Percentiles rank a stretch among this genome's conserved stretches.
phyloP scores from a whole-genome alignment of 129 eudicot genomes.

The Flaveria bidentis region DNA sequence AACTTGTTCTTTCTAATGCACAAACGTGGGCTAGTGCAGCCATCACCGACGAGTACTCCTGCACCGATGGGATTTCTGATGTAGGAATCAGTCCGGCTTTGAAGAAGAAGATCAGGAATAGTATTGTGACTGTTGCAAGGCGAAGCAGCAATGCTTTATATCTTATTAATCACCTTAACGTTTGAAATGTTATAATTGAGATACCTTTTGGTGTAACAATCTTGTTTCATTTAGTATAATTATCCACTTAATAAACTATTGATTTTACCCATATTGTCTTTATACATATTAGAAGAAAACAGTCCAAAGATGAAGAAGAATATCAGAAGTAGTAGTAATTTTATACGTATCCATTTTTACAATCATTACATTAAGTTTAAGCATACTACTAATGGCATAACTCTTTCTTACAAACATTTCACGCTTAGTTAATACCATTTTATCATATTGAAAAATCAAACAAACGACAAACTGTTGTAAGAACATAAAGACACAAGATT shows the following conservation, averaged over 20 bases:
- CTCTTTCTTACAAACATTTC: too few species aligned
- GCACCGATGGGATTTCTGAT: constrained; percentile 52
- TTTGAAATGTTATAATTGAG: constrained; percentile 10
- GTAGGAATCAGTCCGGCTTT: constrained; percentile 33
- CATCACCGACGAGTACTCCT: constrained; percentile 63
- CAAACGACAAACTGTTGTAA: too few species aligned
- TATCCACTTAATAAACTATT: not conserved
- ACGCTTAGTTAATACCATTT: too few species aligned
- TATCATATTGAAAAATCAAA: too few species aligned
- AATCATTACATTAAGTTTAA: too few species aligned
- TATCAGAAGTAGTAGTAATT: too few species aligned
- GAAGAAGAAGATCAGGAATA: constrained; percentile 46
- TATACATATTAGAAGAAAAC: too few species aligned
- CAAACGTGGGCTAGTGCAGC: constrained; percentile 82
- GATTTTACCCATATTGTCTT: not conserved
- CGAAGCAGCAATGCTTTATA: constrained; percentile 11
- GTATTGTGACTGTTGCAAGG: constrained; percentile 38
- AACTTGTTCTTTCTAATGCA: constrained; percentile 52
- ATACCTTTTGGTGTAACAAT: not conserved
- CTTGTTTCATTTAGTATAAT: not conserved
- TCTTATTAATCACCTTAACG: constrained; percentile 57
- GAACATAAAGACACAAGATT: too few species aligned
- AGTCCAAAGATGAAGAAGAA: too few species aligned
- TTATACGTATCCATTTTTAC: too few species aligned
- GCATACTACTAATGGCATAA: too few species aligned